Conservation (phyloP, 2,329 filamentous ascomycete genomes). For the Ilyonectria destructans region DNA sequence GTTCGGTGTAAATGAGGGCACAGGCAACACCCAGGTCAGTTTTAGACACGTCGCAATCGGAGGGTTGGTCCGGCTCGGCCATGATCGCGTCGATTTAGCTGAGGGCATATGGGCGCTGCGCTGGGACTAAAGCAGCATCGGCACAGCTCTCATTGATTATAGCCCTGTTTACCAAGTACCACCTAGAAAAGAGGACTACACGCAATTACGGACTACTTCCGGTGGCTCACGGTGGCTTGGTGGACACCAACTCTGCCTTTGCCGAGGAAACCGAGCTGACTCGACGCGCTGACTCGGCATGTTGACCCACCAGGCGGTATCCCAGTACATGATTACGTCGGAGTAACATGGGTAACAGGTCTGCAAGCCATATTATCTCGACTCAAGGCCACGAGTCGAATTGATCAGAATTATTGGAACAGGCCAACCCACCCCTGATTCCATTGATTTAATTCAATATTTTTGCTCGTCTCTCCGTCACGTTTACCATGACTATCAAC, state of each 20-base stretch:
- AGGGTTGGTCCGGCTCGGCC: neutral
- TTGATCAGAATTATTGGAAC: neutral
- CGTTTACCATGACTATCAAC: constrained; percentile 8
- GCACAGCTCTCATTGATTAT: neutral
- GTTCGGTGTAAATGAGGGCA: neutral
- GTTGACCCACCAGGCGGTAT: neutral
- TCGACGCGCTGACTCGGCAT: constrained; percentile 21
- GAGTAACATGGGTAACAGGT: no score
- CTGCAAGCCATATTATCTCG: neutral
- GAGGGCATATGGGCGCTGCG: no score
- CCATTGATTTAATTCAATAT: no score
- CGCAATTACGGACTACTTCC: neutral
- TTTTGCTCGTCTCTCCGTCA: neutral
- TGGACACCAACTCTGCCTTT: no score
- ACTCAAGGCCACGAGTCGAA: neutral
- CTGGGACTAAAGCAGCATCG: neutral
- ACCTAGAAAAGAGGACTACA: neutral
- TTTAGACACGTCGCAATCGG: neutral
- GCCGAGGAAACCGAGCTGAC: constrained; percentile 11
- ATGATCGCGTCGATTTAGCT: no score
- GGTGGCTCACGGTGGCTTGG: no score
- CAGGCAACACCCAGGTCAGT: neutral
- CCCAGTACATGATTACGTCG: no score
- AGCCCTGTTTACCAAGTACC: neutral
- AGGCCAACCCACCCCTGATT: no score